These are phyloP conservation scores for Thyridium curvatum DNA, from an alignment of 2,329 filamentous ascomycete genomes.

Conservation along the genomic window DNA sequence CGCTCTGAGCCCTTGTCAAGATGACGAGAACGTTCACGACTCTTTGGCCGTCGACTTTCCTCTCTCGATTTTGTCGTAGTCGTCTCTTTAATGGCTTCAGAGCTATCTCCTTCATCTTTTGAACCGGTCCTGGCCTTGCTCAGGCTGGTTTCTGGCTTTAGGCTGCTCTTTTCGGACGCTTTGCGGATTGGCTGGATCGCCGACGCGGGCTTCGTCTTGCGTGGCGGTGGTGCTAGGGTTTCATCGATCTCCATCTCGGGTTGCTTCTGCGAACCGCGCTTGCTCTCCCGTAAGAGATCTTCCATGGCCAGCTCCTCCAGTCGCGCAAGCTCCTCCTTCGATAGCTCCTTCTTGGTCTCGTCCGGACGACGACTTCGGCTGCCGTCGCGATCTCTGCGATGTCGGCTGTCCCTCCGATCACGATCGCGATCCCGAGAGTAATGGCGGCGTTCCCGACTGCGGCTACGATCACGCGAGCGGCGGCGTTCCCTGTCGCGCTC, in stretches of 20 bases:
- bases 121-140: slow-evolving; percentile 3
- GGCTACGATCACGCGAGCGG: slow-evolving; percentile 41
- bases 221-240: slow-evolving; percentile 48
- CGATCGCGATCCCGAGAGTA: slow-evolving; percentile 30
- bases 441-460: slow-evolving; percentile 29
- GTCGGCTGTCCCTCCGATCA: slow-evolving; percentile 24
- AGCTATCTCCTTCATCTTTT: slow-evolving; percentile 5
- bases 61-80: slow-evolving; percentile 14
- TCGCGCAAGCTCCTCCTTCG: slow-evolving; percentile 50
- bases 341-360: slow-evolving; percentile 45
- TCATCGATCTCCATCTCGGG: slow-evolving; percentile 52
- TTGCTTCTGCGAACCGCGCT: slow-evolving; percentile 37
- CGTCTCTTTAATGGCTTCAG: no score
- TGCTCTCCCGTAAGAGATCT: slow-evolving; percentile 54
- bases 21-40: slow-evolving; percentile 18
- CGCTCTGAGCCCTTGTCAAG: slow-evolving; percentile 22
- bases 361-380: slow-evolving; percentile 29
- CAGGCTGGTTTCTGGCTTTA: neutral
- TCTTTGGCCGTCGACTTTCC: slow-evolving; percentile 22
- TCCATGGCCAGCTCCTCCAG: slow-evolving; percentile 53
- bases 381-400: slow-evolving; percentile 23
- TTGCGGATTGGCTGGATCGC: slow-evolving; percentile 53
- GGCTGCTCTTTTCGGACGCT: slow-evolving; percentile 32
- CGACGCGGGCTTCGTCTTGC: slow-evolving; percentile 45
- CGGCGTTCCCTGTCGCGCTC: slow-evolving; percentile 48